Percentiles rank a stretch among this genome's conserved stretches.
These are phyloP conservation scores for Sporisorium exsertum DNA, from an alignment of 1,284 basidiomycete genomes.

Conservation along the genomic window DNA sequence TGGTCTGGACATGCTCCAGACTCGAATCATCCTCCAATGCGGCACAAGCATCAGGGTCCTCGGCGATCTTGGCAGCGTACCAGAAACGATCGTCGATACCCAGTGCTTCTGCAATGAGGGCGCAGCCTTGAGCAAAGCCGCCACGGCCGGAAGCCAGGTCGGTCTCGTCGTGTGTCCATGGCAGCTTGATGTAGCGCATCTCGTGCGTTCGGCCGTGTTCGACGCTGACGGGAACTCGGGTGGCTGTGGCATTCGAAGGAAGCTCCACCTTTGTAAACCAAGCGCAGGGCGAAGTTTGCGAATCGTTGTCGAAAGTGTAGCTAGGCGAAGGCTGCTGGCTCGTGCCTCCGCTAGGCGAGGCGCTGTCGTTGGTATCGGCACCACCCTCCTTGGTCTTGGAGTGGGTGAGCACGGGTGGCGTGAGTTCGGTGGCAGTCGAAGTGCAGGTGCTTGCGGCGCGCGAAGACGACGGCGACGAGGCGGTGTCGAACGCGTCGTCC, in stretches of 20 bases:
- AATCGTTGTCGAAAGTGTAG: conserved; percentile 17
- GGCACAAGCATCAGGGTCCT: conserved; percentile 72
- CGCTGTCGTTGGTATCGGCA: not conserved
- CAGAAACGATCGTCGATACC: conserved; percentile 76
- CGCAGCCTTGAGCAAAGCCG: conserved; percentile 59
- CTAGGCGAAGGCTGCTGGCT: conserved; percentile 26
- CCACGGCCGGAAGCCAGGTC: conserved; percentile 54
- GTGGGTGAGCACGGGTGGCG: conserved; percentile 31
- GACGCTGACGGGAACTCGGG: conserved; percentile 37
- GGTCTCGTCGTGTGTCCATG: conserved; percentile 81
- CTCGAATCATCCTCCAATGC: conserved; percentile 69
- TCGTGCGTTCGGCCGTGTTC: conserved; percentile 20
- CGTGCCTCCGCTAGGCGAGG: conserved; percentile 1
- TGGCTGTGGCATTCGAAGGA: conserved; percentile 49
- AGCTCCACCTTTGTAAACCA: conserved; percentile 54
- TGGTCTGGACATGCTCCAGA: conserved; percentile 34
- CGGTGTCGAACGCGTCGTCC: conserved; percentile 43
- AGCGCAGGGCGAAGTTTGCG: conserved; percentile 16
- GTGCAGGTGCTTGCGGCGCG: conserved; percentile 48
- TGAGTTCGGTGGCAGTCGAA: conserved; percentile 46
- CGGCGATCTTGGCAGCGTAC: conserved; percentile 66
- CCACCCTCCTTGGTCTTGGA: conserved; percentile 15
- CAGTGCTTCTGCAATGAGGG: conserved; percentile 60
- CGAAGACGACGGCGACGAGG: conserved; percentile 43
- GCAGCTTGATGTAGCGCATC: conserved; percentile 83